Percentiles rank a stretch among this genome's conserved stretches.
Conservation (phyloP, 345 rosid genomes). For the rapeseed (Brassica napus) region DNA sequence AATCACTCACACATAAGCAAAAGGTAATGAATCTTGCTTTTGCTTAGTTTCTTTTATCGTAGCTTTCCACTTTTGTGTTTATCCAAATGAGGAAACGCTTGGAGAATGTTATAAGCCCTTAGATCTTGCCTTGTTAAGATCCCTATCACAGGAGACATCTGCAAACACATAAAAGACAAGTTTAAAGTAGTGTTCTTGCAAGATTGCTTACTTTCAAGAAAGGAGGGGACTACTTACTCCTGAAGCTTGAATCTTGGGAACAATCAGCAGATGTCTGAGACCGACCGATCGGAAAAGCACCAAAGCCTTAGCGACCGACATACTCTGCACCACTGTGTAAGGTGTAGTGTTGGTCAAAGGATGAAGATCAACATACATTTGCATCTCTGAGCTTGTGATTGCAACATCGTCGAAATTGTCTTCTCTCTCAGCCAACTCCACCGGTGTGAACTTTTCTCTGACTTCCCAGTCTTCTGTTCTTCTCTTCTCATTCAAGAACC, state of each 20-base stretch:
- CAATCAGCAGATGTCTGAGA: constrained; percentile 71
- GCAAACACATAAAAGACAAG: constrained; percentile 21
- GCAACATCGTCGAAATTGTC: constrained; percentile 64
- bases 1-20: constrained; percentile 9
- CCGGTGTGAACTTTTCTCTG: constrained; percentile 63
- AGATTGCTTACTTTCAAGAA: not conserved
- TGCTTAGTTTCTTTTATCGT: not conserved
- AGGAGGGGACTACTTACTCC: constrained; percentile 55
- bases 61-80: constrained; percentile 46
- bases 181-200: constrained; percentile 10
- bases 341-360: constrained; percentile 86
- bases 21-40: not conserved
- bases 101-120: constrained; percentile 63
- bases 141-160: constrained; percentile 74
- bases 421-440: constrained; percentile 77
- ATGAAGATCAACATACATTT: constrained; percentile 83
- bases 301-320: constrained; percentile 88
- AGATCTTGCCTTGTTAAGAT: constrained; percentile 88
- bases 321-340: constrained; percentile 77
- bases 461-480: constrained; percentile 86
- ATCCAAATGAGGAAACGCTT: constrained; percentile 70
- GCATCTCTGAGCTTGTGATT: constrained; percentile 72
- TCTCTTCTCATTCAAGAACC: constrained; percentile 76
- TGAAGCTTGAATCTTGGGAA: constrained; percentile 76
- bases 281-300: constrained; percentile 80